These are phyloP conservation scores for Nannizziopsis arthrosporioides DNA, from an alignment of 2,329 filamentous ascomycete genomes.

Conservation along the genomic window DNA sequence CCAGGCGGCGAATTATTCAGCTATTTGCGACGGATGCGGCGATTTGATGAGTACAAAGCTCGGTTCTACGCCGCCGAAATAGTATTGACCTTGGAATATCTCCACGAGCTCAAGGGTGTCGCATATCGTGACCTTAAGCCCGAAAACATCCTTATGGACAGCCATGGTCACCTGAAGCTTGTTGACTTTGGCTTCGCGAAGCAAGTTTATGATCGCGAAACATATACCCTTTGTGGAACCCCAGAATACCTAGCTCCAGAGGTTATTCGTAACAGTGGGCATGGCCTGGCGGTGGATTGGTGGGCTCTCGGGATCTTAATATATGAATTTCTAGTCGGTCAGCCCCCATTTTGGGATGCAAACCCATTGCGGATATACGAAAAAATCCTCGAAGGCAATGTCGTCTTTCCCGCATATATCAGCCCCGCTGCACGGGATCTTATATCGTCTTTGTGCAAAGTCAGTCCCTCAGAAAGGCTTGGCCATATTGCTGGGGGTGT, in stretches of 20 bases:
- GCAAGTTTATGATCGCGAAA: slow-evolving; percentile 46
- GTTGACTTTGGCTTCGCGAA: slow-evolving; percentile 60
- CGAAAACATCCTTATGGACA: slow-evolving; percentile 55
- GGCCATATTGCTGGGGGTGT: slow-evolving; percentile 53
- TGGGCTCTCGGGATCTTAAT: slow-evolving; percentile 57
- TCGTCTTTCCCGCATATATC: slow-evolving; percentile 51
- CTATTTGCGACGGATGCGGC: slow-evolving; percentile 49
- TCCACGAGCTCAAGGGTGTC: slow-evolving; percentile 53
- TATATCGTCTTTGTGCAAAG: slow-evolving; percentile 51
- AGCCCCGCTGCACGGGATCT: slow-evolving; percentile 48
- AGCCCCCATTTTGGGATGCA: slow-evolving; percentile 58
- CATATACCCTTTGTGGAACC: slow-evolving; percentile 55
- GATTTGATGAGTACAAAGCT: slow-evolving; percentile 52
- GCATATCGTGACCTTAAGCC: slow-evolving; percentile 57
- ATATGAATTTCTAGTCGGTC: slow-evolving; percentile 56
- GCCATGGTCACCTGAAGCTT: slow-evolving; percentile 53
- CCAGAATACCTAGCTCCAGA: slow-evolving; percentile 57
- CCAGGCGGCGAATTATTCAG: slow-evolving; percentile 57
- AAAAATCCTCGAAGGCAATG: slow-evolving; percentile 52
- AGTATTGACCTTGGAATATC: slow-evolving; percentile 51
- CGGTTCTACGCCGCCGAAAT: slow-evolving; percentile 58
- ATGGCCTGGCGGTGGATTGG: slow-evolving; percentile 56
- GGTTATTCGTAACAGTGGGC: slow-evolving; percentile 54
- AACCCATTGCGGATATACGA: slow-evolving; percentile 60
- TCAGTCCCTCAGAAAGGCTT: slow-evolving; percentile 51